Evolutionary conservation across 768 basidiomycete species (phyloP).

Genomic region (Naganishia antarctica): DNA sequence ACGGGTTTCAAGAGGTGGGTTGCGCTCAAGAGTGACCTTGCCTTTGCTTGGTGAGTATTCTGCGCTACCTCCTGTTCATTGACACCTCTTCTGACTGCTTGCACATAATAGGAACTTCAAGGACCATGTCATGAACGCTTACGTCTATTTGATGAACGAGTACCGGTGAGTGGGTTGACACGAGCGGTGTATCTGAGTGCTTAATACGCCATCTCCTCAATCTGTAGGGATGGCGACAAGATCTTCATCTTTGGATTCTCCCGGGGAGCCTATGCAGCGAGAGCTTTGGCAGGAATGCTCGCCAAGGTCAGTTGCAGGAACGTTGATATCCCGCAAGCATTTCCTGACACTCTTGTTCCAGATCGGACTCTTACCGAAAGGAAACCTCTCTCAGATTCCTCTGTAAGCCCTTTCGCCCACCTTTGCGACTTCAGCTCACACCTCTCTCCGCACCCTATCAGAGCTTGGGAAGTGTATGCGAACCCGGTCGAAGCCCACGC

Average conservation of each 20-base stretch:
- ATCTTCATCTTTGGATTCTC: conserved; percentile 83
- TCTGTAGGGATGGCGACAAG: conserved; percentile 59
- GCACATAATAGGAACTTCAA: conserved; percentile 34
- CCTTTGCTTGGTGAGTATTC: conserved; percentile 30
- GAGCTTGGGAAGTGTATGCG: conserved; percentile 19
- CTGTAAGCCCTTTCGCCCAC: conserved; percentile 9
- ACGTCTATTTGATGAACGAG: conserved; percentile 35
- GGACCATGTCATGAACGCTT: conserved; percentile 33
- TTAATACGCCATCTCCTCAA: too few relatives aligned
- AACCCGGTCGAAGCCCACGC: neutral
- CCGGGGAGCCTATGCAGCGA: conserved; percentile 63
- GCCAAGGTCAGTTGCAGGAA: conserved; percentile 52
- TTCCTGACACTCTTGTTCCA: neutral
- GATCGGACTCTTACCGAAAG: conserved; percentile 15
- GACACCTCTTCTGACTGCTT: neutral
- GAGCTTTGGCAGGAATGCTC: conserved; percentile 71
- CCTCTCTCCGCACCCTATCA: neutral
- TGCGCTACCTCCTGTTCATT: neutral
- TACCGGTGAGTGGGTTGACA: conserved; percentile 23
- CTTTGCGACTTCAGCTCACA: neutral
- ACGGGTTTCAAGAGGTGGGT: conserved; percentile 7
- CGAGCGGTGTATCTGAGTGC: too few relatives aligned
- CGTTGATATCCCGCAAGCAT: neutral
- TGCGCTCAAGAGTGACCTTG: conserved; percentile 22
- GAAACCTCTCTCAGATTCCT: conserved; percentile 22